Base-by-base conservation (phyloP, 352 stramenopile species). In the Pythium sukuiense region DNA sequence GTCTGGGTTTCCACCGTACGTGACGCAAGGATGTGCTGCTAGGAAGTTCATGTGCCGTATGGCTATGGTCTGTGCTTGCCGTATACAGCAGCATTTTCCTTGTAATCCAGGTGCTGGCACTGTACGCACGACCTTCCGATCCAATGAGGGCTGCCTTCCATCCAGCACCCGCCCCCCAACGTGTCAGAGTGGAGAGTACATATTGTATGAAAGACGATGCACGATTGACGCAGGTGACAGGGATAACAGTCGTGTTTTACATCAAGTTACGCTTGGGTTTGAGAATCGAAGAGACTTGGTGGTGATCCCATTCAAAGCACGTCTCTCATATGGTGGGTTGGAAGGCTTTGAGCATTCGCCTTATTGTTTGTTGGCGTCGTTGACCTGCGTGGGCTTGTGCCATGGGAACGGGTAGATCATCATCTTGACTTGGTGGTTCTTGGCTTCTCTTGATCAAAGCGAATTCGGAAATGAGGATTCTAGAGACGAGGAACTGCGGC, bases 391-490 rank as follows among this genome's bases (percentile, higher is more conserved):
- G 14, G 59, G 59, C 59, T 58, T 58, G 49, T 54, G 37, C 59
- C 59, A 66, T 27, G 48, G 52, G 59, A 66, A 59, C 14, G 37
- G 37, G 59, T 66, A 66, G 59, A 66, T 41, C 59, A 66, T 66
- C 59, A 66, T 66, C 24, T 37, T 59, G 32, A 24, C 32, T 46
- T 43, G 29, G 29, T 41, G 37, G 14, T 53, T 45, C 49, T 29
- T 53, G 59, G 4, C 12, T 59, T 66, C 33, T 59, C 13, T 65
- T 29, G 29, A 26, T 55, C 56, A 13, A 33, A 37, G 30, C 24
- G 33, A 33, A 50, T 65, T 65, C 3, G 59, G 46, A 58, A 65
- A 27, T 65, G 59, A 65, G 30, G 8, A 9, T 9, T 0, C 5
- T 35, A 9, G 8, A 35, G 32, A 35, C 32, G 32, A 35, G 32